These are phyloP conservation scores for Cladophialophora psammophila DNA, from an alignment of 2,329 filamentous ascomycete species.

Conservation along the genomic window DNA sequence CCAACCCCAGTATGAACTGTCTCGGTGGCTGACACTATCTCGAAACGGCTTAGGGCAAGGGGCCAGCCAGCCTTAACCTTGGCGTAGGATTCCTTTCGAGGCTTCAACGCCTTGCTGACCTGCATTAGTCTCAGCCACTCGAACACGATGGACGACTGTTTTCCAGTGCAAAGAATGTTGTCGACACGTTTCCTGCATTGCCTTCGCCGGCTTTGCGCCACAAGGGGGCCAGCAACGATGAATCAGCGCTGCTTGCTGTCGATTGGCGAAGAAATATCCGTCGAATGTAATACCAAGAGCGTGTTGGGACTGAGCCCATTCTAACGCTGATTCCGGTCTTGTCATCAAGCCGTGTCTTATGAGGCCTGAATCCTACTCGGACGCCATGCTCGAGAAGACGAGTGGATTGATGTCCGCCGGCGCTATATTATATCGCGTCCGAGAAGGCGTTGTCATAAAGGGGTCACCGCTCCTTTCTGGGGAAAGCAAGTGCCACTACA, in stretches of 20 bases:
- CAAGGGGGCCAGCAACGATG: background rate
- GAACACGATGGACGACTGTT: background rate
- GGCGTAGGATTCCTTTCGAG: background rate
- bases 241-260: background rate
- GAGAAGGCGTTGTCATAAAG: background rate
- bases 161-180: background rate
- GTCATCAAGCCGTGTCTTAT: background rate
- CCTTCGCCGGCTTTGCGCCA: background rate
- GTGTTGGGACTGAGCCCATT: background rate
- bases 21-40: background rate
- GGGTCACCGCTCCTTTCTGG: background rate
- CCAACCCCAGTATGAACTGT: background rate
- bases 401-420: background rate
- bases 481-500: background rate
- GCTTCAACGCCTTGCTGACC: slow-evolving; percentile 3
- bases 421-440: background rate
- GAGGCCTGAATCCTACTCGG: background rate
- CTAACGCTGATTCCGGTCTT: background rate
- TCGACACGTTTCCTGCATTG: background rate
- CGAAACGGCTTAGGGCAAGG: background rate
- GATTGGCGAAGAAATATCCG: background rate
- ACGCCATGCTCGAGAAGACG: background rate
- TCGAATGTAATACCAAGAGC: too few species aligned
- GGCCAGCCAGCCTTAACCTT: background rate
- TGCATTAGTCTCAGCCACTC: background rate